phyloP scores from a whole-genome alignment of 148 eudicot species.

The Gaultheria prostrata region DNA sequence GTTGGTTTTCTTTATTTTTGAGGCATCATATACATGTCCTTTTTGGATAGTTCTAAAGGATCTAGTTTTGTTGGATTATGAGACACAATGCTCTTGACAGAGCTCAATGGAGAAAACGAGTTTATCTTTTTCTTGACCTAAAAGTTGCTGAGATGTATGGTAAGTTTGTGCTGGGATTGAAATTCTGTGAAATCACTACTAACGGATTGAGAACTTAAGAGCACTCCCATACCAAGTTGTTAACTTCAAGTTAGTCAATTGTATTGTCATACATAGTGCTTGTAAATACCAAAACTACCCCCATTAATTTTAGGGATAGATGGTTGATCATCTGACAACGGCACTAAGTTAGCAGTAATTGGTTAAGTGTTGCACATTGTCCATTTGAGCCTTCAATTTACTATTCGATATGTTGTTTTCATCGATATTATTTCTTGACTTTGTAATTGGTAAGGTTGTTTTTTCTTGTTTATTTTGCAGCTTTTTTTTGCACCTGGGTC shows the following conservation, averaged over 20 bases:
- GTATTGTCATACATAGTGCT: neutral
- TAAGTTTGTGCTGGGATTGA: neutral
- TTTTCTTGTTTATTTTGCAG: slow-evolving; percentile 9
- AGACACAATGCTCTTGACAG: neutral
- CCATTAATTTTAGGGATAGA: neutral
- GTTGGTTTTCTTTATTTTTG: no score
- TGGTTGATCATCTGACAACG: neutral
- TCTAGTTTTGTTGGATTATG: neutral
- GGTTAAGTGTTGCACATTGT: neutral
- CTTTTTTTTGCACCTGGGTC: slow-evolving; percentile 15
- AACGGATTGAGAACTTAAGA: neutral
- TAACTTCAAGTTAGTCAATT: neutral
- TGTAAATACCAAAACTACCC: neutral
- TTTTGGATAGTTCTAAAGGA: neutral
- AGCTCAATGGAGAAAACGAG: neutral
- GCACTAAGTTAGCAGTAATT: neutral
- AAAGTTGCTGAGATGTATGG: neutral
- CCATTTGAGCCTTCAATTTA: neutral
- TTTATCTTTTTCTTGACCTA: neutral
- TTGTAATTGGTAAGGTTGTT: neutral
- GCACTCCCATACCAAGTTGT: neutral
- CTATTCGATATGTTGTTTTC: neutral
- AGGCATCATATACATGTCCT: neutral
- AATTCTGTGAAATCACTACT: neutral
- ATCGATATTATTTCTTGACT: no score